Conservation (phyloP, 139 green algal species). For the Micromonas pusilla region DNA sequence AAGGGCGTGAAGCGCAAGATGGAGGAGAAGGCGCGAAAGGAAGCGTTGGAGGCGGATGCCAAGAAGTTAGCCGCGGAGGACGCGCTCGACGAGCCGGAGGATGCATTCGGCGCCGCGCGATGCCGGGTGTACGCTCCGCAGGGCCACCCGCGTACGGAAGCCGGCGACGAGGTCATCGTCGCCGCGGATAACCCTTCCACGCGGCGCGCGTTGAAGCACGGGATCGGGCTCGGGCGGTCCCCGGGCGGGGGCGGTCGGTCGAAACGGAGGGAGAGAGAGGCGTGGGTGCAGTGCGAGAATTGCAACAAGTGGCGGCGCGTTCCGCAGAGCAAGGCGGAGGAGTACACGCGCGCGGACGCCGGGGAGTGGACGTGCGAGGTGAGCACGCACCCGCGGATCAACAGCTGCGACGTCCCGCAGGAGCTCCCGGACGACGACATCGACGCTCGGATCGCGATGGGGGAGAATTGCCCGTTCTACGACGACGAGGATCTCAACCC, state of each 20-base stretch:
- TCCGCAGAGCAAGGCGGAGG: not conserved
- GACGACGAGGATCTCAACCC: conserved; percentile 7
- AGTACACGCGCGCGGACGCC: not conserved
- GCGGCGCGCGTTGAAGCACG: not conserved
- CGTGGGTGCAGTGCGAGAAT: conserved; percentile 21
- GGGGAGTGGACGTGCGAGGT: conserved; percentile 13
- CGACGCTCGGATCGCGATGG: conserved; percentile 8
- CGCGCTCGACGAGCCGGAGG: not conserved
- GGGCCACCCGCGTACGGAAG: conserved; percentile 20
- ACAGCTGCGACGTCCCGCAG: not conserved
- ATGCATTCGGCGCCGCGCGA: not conserved
- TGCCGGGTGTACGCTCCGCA: conserved; percentile 13
- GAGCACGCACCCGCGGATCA: not conserved
- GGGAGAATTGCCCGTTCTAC: conserved; percentile 8
- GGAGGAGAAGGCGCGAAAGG: not conserved
- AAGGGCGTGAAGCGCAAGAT: not conserved
- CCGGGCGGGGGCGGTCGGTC: not conserved
- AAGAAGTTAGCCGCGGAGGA: not conserved
- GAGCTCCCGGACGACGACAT: conserved; percentile 22
- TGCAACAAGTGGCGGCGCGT: conserved; percentile 20
- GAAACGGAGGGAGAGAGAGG: conserved; percentile 2
- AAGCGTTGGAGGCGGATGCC: not conserved
- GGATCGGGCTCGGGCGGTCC: not conserved
- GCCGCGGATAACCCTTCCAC: not conserved
- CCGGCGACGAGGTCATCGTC: not conserved